Base-by-base conservation (phyloP, 2,329 filamentous ascomycete genomes). In the Parastagonospora avenae region DNA sequence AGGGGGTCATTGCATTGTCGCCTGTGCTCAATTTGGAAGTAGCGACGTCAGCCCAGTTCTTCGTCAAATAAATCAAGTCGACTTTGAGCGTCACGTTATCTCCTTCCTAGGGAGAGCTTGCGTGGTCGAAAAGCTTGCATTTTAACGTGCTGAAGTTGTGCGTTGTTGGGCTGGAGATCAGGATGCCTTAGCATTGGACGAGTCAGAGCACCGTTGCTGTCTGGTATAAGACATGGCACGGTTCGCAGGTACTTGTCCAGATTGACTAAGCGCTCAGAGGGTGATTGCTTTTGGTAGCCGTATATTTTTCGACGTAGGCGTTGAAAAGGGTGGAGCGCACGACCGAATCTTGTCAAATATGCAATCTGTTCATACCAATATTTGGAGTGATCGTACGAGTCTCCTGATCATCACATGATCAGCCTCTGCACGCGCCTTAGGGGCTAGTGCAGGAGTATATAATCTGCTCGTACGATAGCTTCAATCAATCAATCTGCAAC, bases 91-190 rank as follows among this genome's bases (percentile, higher is more conserved):
- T 59, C 2, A 68, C 54, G 31, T 58, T 70, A 50, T 70, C 58
- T 40, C 68, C 68, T 51, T 70, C 59, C 68, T 61, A 71, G 28
- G 61, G 67, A 31, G 31, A 46, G 27, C 64, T 62, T 12, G 67
- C 57, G 41, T 64, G 55, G 40, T 64, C 48, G 42, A 63, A 64
- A 27, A 71, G 50, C 37, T 63, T 67, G 24, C 62, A 60, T 19
- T 54, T 59, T 28, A 69, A 42, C 4, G 52, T 46, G 53, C 48
- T 66, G 39, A 60, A 61, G 11, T 65, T 43, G 30, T 56, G 15
- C 29, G 47, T 58, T 69, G 36, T 64, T 68, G 0, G 69, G 67
- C 46, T 67, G 60, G 15, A 73, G 68, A 50, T 74, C 69, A 24
- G 70, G 67, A 52, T 74, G 71, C 39, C 71, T 62, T 14, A 74